Conservation (phyloP, 495 filamentous ascomycete species). For the Aeminium ludgeri region DNA sequence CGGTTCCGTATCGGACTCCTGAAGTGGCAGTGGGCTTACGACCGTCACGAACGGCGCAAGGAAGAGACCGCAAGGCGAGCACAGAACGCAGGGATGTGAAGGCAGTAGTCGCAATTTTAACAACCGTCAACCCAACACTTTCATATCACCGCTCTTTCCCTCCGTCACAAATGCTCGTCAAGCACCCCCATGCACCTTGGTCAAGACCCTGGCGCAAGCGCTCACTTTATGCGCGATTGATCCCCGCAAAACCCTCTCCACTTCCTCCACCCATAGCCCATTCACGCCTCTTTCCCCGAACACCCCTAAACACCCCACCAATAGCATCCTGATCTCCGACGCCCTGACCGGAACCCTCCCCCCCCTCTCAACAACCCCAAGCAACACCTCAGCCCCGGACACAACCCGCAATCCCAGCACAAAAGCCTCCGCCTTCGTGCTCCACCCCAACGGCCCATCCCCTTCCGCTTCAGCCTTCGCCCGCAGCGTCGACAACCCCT, state of each 20-base stretch:
- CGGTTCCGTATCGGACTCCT: no score
- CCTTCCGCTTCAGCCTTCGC: constrained; percentile 21
- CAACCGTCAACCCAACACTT: no score
- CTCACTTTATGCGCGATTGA: constrained; percentile 4
- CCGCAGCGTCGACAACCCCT: constrained; percentile 36
- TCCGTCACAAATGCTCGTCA: no score
- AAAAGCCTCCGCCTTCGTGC: constrained; percentile 54
- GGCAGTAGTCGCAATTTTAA: no score
- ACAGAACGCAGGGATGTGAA: no score
- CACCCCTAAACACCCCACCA: constrained; percentile 14
- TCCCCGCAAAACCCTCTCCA: constrained; percentile 14
- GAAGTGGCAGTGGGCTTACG: no score
- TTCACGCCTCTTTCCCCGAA: constrained; percentile 6
- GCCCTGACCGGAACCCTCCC: constrained; percentile 6
- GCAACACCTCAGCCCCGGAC: constrained; percentile 28
- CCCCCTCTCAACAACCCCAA: constrained; percentile 13
- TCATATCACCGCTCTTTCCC: no score
- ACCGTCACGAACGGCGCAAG: no score
- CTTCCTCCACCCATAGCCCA: constrained; percentile 15
- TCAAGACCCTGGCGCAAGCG: no score
- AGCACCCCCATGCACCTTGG: no score
- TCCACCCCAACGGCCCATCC: constrained; percentile 60
- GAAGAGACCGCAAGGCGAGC: no score
- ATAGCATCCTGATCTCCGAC: constrained; percentile 4
- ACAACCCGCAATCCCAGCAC: constrained; percentile 45